Conservation (phyloP, 2,329 filamentous ascomycete genomes). For the Aspergillus sp. region DNA sequence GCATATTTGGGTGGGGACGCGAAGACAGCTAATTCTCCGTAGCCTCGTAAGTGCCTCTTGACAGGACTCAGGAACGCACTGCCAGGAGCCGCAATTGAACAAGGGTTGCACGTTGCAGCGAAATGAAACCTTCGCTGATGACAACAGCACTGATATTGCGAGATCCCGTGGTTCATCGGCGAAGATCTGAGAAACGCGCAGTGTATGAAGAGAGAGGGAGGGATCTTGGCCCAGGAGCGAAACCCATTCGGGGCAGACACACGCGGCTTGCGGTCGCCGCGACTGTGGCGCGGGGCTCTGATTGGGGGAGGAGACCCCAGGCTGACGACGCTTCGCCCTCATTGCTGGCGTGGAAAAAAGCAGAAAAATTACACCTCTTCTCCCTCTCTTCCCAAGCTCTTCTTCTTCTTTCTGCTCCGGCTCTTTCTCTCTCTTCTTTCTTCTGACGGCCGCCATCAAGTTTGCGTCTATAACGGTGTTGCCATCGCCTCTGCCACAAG, state of each 20-base stretch:
- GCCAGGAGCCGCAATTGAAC: constrained; percentile 1
- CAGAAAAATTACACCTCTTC: not conserved
- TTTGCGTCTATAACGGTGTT: not conserved
- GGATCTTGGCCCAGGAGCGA: constrained; percentile 36
- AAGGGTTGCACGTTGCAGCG: not conserved
- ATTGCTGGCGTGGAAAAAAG: constrained; percentile 27
- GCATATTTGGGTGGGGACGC: not conserved
- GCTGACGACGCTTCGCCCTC: constrained; percentile 43
- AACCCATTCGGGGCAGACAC: constrained; percentile 36
- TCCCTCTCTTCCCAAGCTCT: constrained; percentile 10
- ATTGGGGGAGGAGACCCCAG: constrained; percentile 38
- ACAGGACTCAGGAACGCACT: not conserved
- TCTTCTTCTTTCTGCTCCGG: constrained; percentile 22
- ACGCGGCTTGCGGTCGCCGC: constrained; percentile 43
- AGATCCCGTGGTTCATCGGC: not conserved
- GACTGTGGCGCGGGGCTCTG: constrained; percentile 34
- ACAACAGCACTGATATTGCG: not conserved
- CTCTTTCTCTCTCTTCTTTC: constrained; percentile 18
- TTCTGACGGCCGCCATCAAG: constrained; percentile 8
- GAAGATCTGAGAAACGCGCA: not conserved
- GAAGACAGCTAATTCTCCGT: constrained; percentile 4
- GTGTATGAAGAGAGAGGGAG: constrained; percentile 16
- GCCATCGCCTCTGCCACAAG: not conserved
- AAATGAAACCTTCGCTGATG: not conserved
- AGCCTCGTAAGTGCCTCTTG: not conserved